These are phyloP conservation scores for Takashimella tepidaria DNA, from an alignment of 1,284 basidiomycete species.

Conservation along the genomic window DNA sequence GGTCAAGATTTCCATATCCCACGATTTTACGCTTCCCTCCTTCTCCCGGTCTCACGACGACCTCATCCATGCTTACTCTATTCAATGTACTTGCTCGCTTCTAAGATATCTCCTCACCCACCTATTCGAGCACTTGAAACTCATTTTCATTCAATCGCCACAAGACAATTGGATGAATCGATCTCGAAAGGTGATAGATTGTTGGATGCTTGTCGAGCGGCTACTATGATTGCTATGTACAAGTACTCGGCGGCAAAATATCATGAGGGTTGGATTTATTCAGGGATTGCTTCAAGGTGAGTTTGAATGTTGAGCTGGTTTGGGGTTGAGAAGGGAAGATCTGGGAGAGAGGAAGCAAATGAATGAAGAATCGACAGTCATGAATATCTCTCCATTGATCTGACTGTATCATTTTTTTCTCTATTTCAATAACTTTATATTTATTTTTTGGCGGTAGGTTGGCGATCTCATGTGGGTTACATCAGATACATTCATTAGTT, in stretches of 20 bases:
- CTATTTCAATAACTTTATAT: background rate
- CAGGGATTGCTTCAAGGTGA: constrained; percentile 27
- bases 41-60: constrained; percentile 27
- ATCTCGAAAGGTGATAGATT: constrained; percentile 26
- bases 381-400: too few relatives aligned
- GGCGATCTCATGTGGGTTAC: constrained; percentile 33
- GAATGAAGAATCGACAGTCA: too few relatives aligned
- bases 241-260: constrained; percentile 33
- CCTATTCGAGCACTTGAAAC: constrained; percentile 30
- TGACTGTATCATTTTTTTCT: too few relatives aligned
- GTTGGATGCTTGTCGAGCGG: constrained; percentile 35
- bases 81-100: constrained; percentile 39
- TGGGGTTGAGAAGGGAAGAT: too few relatives aligned
- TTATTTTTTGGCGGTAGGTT: constrained; percentile 13
- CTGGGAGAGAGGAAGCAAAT: too few relatives aligned
- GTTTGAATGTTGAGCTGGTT: background rate
- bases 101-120: constrained; percentile 25
- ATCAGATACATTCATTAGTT: constrained; percentile 31
- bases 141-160: constrained; percentile 33
- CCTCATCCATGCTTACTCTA: constrained; percentile 40
- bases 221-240: constrained; percentile 34
- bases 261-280: constrained; percentile 37
- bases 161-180: constrained; percentile 25
- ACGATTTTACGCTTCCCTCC: constrained; percentile 26
- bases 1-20: constrained; percentile 36